phyloP scores from a whole-genome alignment of 106 monocot species.

The Amphibolis antarctica region DNA sequence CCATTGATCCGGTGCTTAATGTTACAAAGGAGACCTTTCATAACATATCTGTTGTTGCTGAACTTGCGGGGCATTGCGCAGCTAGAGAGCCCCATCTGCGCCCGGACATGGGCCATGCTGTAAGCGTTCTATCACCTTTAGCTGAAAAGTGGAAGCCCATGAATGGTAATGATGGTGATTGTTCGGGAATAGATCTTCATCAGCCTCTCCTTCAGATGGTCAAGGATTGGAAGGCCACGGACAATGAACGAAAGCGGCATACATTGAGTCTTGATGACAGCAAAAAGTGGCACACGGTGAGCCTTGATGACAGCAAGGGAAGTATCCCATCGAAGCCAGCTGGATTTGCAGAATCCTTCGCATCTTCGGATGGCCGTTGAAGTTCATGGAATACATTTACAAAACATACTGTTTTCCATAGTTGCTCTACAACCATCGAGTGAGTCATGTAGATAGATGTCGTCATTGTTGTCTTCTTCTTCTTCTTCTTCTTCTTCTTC shows the following conservation, averaged over 20 bases:
- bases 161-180: slow-evolving; percentile 10
- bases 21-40: slow-evolving; percentile 10
- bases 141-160: slow-evolving; percentile 25
- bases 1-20: slow-evolving; percentile 20
- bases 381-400: neutral
- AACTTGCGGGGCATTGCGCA: slow-evolving; percentile 26
- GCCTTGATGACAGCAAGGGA: slow-evolving; percentile 28
- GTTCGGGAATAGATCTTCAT: slow-evolving; percentile 26
- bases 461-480: neutral
- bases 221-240: slow-evolving; percentile 40
- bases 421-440: neutral
- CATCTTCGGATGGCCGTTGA: slow-evolving; percentile 38
- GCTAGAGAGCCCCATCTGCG: slow-evolving; percentile 24
- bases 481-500: neutral
- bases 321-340: slow-evolving; percentile 40
- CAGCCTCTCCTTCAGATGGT: slow-evolving; percentile 31
- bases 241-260: no score
- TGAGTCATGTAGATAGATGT: slow-evolving; percentile 10
- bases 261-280: no score
- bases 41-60: slow-evolving; percentile 17
- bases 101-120: slow-evolving; percentile 42
- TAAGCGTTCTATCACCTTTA: slow-evolving; percentile 29
- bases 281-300: neutral
- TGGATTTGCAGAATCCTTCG: slow-evolving; percentile 46
- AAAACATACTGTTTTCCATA: no score